Percentiles rank a stretch among this genome's conserved stretches.
Evolutionary conservation across 805 yeast species (phyloP).

Genomic region (Yarrowia alimentaria): DNA sequence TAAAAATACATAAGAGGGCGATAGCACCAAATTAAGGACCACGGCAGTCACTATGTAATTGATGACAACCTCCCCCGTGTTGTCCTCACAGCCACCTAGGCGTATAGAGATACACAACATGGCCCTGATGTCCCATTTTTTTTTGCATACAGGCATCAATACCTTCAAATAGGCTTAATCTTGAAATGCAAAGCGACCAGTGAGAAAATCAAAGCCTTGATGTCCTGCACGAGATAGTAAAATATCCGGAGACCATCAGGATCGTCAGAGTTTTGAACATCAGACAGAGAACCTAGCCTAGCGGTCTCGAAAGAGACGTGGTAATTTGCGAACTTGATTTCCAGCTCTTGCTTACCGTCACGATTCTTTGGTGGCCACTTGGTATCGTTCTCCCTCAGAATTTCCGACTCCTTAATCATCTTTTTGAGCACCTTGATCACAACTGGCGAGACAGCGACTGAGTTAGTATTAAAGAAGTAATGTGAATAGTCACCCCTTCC

Average conservation of each 20-base stretch:
- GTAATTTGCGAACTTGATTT: constrained; percentile 42
- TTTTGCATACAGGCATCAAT: background rate
- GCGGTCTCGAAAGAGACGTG: constrained; percentile 42
- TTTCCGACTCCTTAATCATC: constrained; percentile 44
- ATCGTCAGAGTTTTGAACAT: constrained; percentile 44
- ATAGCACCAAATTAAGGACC: too few relatives aligned
- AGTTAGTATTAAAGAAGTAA: too few relatives aligned
- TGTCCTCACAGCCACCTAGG: too few relatives aligned
- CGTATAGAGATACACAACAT: background rate
- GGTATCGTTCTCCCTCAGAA: constrained; percentile 44
- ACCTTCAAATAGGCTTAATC: constrained; percentile 34
- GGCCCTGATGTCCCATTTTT: background rate
- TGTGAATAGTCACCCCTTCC: background rate
- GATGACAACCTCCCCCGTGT: too few relatives aligned
- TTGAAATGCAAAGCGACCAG: constrained; percentile 46
- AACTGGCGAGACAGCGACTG: constrained; percentile 41
- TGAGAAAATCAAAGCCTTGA: constrained; percentile 47
- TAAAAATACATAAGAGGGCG: background rate
- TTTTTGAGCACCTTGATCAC: constrained; percentile 42
- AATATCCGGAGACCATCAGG: constrained; percentile 48
- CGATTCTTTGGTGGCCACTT: constrained; percentile 45
- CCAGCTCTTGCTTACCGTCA: constrained; percentile 47
- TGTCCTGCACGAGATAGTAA: constrained; percentile 46
- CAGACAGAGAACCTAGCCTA: constrained; percentile 44
- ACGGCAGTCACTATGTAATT: too few relatives aligned